phyloP scores from a whole-genome alignment of 2,329 filamentous ascomycete genomes.

The Neophaeococcomyces mojaviensis region DNA sequence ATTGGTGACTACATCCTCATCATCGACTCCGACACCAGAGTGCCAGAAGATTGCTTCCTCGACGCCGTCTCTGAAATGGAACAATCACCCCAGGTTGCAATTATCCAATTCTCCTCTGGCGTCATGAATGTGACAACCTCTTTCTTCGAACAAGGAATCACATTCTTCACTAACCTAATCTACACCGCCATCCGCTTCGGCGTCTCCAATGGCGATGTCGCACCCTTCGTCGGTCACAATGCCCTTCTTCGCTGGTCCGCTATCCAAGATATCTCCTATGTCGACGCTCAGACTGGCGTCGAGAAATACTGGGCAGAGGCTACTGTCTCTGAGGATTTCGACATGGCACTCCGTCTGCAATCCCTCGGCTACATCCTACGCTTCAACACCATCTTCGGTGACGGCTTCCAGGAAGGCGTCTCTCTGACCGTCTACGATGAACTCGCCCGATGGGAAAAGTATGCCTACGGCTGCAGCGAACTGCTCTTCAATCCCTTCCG shows the following conservation, averaged over 20 bases:
- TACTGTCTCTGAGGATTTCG: conserved; percentile 71
- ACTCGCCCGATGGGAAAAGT: conserved; percentile 78
- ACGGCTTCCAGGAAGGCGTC: conserved; percentile 71
- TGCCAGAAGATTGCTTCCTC: conserved; percentile 60
- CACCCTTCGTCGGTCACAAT: conserved; percentile 72
- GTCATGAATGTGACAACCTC: conserved; percentile 69
- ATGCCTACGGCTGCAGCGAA: conserved; percentile 77
- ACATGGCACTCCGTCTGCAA: conserved; percentile 66
- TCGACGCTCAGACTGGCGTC: conserved; percentile 45
- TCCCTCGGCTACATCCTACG: conserved; percentile 61
- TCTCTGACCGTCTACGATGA: conserved; percentile 80
- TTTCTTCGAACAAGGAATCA: conserved; percentile 69
- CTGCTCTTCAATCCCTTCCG: conserved; percentile 71
- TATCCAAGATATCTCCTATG: conserved; percentile 51
- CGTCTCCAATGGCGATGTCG: conserved; percentile 63
- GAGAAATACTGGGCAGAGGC: conserved; percentile 68
- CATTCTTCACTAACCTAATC: conserved; percentile 71
- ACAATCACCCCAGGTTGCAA: conserved; percentile 60
- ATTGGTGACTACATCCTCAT: conserved; percentile 71
- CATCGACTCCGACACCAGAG: conserved; percentile 62
- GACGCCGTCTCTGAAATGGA: conserved; percentile 67
- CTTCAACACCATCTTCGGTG: conserved; percentile 59
- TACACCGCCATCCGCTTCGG: conserved; percentile 66
- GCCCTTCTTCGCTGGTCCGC: conserved; percentile 65
- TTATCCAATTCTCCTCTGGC: conserved; percentile 64